Evolutionary conservation across 345 rosid species (phyloP).

Genomic region (Moringa oleifera): DNA sequence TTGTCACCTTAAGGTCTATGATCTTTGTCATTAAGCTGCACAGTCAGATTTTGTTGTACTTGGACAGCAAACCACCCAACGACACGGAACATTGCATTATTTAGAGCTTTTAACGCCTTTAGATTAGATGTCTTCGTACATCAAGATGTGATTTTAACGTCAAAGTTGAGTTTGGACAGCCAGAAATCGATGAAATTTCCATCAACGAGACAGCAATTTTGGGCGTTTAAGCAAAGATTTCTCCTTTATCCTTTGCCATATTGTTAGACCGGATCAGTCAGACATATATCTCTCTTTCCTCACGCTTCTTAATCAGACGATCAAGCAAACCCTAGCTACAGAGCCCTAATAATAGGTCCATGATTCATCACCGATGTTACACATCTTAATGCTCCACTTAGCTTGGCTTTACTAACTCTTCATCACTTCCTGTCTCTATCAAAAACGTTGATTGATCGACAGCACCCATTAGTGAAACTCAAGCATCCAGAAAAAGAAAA

Average conservation of each 20-base stretch:
- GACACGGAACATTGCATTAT: too few species aligned
- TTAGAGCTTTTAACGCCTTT: too few species aligned
- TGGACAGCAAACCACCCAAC: too few species aligned
- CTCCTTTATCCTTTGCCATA: neutral
- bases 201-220: slow-evolving; percentile 16
- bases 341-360: too few species aligned
- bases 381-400: too few species aligned
- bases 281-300: neutral
- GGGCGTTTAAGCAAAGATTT: slow-evolving; percentile 21
- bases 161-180: slow-evolving; percentile 10
- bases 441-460: neutral
- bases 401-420: slow-evolving; percentile 1
- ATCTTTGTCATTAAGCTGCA: too few species aligned
- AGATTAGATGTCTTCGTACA: neutral
- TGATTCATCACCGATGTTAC: too few species aligned
- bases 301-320: slow-evolving; percentile 1
- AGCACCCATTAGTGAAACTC: too few species aligned
- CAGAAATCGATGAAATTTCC: neutral
- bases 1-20: too few species aligned
- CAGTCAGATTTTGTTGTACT: too few species aligned
- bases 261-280: slow-evolving; percentile 17
- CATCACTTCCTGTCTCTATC: neutral
- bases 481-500: too few species aligned
- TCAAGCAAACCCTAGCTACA: too few species aligned
- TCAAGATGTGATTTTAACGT: neutral